Evolutionary conservation across 345 rosid genomes (phyloP), one percentile per base, ranked within the genome.

Genomic region (Eucalyptus guilfoylei): DNA sequence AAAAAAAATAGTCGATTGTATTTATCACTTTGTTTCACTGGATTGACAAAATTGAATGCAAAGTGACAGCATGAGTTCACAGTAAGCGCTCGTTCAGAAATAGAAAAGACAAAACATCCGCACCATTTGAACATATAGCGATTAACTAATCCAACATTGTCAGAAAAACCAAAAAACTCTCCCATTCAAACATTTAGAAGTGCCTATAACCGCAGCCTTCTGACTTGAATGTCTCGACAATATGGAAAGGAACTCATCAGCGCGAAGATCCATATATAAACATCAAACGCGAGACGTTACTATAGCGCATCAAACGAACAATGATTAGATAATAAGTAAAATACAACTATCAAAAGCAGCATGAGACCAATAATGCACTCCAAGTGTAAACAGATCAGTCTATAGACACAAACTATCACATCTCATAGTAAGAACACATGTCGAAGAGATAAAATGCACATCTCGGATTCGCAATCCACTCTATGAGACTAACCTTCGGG

Each of bases 401-500:
- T 62, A 62, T 62, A 30, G 72, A 62, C 34, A 62, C 17, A 13
- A 62, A 30, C 16, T 2, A 30, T 30, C 72, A 30, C 72, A 62
- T 28, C 34, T 30, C 14, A 14, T 15, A 62, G n/a, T 13, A 62
- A 30, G 17, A 62, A 62, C 34, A 12, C 9, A 62, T 4, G 72
- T 14, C 8, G 34, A 62, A 62, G 72, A 62, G 72, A 30, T 30
- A 62, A 62, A 62, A 30, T 13, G 72, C 34, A 62, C 9, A 28
- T 62, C 72, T 30, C 69, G 26, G 34, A 62, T 62, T 28, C 34
- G 17, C 69, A 62, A 28, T 62, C 69, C 30, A 30, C 69, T 62
- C 34, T 62, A 62, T 62, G 34, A 64, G 52, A 89, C 96, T 54
- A 87, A 96, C 99, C 98, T 97, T 96, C 10, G 97, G 95, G 89